These are phyloP conservation scores for Excoecaria cochinchinensis DNA, from an alignment of 345 rosid genomes.

Conservation along the genomic window DNA sequence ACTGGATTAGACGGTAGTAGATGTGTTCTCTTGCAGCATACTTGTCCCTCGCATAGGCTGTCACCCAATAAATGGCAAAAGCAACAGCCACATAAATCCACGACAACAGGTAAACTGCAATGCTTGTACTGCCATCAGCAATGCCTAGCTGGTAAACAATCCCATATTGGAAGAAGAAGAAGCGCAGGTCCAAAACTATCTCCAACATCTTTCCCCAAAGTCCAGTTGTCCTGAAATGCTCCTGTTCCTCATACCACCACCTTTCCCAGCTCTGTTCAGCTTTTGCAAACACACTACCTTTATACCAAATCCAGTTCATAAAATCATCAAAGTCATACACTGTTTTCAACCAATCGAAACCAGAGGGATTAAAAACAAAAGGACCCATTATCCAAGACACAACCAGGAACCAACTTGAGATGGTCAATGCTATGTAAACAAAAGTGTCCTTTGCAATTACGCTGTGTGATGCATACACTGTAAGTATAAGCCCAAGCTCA, in stretches of 20 bases:
- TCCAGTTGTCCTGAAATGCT: slow-evolving; percentile 79
- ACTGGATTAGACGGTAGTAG: slow-evolving; percentile 83
- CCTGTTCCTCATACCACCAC: slow-evolving; percentile 97
- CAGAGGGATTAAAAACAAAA: slow-evolving; percentile 87
- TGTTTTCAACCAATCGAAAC: slow-evolving; percentile 92
- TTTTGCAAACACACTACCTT: slow-evolving; percentile 78
- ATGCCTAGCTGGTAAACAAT: slow-evolving; percentile 80
- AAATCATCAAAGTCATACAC: slow-evolving; percentile 90
- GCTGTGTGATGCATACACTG: slow-evolving; percentile 76
- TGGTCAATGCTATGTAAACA: slow-evolving; percentile 78
- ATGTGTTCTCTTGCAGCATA: slow-evolving; percentile 78
- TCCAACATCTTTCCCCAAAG: slow-evolving; percentile 75
- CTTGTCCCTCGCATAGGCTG: slow-evolving; percentile 64
- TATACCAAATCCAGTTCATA: slow-evolving; percentile 85
- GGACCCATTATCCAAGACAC: slow-evolving; percentile 82
- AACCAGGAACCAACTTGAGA: slow-evolving; percentile 88
- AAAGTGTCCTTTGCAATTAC: slow-evolving; percentile 69
- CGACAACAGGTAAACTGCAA: slow-evolving; percentile 74
- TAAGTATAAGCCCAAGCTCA: slow-evolving; percentile 78
- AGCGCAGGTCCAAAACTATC: slow-evolving; percentile 81
- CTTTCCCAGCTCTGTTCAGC: slow-evolving; percentile 93
- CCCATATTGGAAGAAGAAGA: slow-evolving; percentile 88
- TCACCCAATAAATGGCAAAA: slow-evolving; percentile 50
- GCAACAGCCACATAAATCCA: slow-evolving; percentile 68
- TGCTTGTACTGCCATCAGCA: slow-evolving; percentile 49